These are phyloP conservation scores for Cercophora sp. DNA, from an alignment of 495 filamentous ascomycete genomes.

Conservation along the genomic window DNA sequence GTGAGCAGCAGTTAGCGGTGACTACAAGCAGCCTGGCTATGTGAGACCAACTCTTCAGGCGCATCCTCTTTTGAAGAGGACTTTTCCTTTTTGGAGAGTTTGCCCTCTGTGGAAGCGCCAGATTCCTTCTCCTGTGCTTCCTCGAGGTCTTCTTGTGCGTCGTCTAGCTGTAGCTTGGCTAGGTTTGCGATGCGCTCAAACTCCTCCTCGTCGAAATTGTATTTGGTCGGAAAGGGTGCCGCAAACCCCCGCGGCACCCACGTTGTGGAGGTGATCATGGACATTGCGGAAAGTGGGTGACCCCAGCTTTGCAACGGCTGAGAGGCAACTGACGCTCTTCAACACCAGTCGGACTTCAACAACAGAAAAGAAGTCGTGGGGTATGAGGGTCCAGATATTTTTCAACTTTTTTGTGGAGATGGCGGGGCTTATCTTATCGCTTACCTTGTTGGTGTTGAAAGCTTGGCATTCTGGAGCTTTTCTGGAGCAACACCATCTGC, in stretches of 20 bases:
- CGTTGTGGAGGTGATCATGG: constrained; percentile 88
- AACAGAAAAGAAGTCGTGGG: too few relatives aligned
- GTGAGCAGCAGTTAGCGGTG: constrained; percentile 17
- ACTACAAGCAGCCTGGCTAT: background rate
- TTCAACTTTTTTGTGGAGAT: constrained; percentile 38
- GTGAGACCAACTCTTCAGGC: constrained; percentile 32
- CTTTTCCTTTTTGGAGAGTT: constrained; percentile 19
- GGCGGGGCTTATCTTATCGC: constrained; percentile 38
- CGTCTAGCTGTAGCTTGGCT: constrained; percentile 86
- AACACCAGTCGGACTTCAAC: too few relatives aligned
- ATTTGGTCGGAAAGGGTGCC: constrained; percentile 84
- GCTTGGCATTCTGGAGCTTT: background rate
- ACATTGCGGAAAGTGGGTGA: constrained; percentile 39
- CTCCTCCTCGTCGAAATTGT: constrained; percentile 88
- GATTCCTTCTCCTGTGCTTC: constrained; percentile 50
- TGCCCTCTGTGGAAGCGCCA: constrained; percentile 17
- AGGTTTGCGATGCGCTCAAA: constrained; percentile 85
- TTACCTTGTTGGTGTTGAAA: background rate
- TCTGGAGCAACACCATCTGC: background rate
- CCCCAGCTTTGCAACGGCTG: too few relatives aligned
- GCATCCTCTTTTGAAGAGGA: constrained; percentile 13
- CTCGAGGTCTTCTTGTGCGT: constrained; percentile 80
- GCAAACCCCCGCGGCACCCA: constrained; percentile 96
- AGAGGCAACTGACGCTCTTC: too few relatives aligned
- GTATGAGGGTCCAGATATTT: too few relatives aligned